phyloP scores from a whole-genome alignment of 257 asterid genomes.

The Ballota nigra region DNA sequence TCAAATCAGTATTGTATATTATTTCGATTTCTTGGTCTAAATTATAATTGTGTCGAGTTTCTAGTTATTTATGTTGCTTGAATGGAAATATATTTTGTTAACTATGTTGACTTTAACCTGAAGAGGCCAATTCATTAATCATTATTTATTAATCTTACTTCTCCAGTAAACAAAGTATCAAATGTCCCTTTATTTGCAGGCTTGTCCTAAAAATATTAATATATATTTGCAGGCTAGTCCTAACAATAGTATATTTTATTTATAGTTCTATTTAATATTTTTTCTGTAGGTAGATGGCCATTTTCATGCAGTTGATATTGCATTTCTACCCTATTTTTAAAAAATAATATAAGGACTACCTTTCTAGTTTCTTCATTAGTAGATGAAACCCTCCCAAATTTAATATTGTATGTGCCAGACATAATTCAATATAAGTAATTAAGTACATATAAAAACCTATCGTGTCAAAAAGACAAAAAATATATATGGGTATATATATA shows the following conservation, averaged over 20 bases:
- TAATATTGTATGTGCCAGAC: not conserved
- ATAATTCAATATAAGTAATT: not conserved
- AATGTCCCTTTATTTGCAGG: conserved; percentile 6
- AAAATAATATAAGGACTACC: not conserved
- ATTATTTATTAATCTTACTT: not conserved
- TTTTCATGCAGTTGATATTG: not conserved
- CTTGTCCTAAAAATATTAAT: not conserved
- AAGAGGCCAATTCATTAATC: not conserved
- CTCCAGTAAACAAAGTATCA: not conserved
- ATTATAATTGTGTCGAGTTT: not conserved
- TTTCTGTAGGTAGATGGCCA: not conserved
- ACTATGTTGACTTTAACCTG: conserved; percentile 8
- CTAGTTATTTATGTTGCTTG: not conserved
- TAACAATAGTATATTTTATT: not conserved
- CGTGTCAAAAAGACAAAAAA: not conserved
- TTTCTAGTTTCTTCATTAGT: not conserved
- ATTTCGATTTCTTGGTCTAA: not conserved
- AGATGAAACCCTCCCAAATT: not conserved
- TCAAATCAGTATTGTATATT: not conserved
- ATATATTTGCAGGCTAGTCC: not conserved
- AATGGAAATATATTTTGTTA: not conserved
- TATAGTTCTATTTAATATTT: not conserved
- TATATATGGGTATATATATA: not conserved
- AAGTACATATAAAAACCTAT: not conserved
- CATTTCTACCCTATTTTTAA: not conserved